Conservation (phyloP, 2,329 filamentous ascomycete species). For the Fusarium sp. region DNA sequence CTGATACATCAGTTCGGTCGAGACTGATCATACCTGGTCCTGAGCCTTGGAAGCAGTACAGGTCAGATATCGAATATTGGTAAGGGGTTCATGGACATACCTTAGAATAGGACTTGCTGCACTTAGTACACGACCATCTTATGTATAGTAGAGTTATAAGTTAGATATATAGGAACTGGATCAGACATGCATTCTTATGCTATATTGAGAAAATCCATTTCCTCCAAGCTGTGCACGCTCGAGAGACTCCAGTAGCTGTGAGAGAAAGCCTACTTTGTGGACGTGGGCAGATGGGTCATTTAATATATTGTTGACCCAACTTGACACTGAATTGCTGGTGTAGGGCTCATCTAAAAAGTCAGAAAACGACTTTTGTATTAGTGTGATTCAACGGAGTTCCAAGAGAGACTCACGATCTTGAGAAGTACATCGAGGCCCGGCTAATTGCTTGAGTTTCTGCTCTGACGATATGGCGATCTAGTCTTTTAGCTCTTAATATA, state of each 20-base stretch:
- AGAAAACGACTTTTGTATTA: not conserved
- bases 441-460: not conserved
- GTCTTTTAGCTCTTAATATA: not conserved
- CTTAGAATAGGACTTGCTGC: fast-evolving
- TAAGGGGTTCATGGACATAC: not conserved
- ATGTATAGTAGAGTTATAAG: not conserved
- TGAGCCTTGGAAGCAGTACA: not conserved
- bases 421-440: not conserved
- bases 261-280: not conserved
- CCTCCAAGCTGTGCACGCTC: not conserved
- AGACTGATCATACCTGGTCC: too few relatives aligned
- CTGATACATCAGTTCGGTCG: not conserved
- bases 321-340: not conserved
- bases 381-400: not conserved
- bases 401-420: not conserved
- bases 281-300: fast-evolving
- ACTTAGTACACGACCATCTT: fast-evolving
- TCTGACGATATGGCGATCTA: not conserved
- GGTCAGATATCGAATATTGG: not conserved
- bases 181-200: not conserved
- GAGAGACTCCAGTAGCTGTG: fast-evolving
- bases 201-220: not conserved
- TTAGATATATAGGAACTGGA: not conserved
- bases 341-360: not conserved
- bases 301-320: too few relatives aligned